These are phyloP conservation scores for Dunaliella primolecta DNA, from an alignment of 139 green algal species.

Conservation along the genomic window DNA sequence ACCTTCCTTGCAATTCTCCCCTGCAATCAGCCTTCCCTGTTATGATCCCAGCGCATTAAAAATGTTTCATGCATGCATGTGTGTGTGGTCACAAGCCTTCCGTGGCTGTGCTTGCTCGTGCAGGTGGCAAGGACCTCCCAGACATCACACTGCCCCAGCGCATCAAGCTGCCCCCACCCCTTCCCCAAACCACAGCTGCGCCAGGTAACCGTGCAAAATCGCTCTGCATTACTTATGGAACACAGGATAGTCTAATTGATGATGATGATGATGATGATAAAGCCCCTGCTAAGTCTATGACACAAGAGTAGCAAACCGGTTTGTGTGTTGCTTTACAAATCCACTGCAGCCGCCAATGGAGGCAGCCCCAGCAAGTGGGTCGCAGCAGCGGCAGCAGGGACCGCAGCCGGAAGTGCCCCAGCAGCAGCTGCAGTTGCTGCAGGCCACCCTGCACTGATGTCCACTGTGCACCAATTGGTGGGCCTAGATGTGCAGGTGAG, in stretches of 20 bases:
- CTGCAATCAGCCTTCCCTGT: too few species aligned
- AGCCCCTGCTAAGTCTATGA: too few species aligned
- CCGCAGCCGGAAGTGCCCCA: background rate
- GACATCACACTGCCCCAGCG: conserved; percentile 20
- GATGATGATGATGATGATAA: too few species aligned
- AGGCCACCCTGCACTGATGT: background rate
- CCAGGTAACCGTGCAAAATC: too few species aligned
- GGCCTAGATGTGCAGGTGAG: conserved; percentile 61
- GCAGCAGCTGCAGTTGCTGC: background rate
- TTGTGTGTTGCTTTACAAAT: background rate
- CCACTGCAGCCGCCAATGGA: background rate
- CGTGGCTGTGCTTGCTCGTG: conserved; percentile 30
- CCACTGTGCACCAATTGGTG: conserved; percentile 61
- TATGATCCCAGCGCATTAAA: too few species aligned
- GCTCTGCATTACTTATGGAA: too few species aligned
- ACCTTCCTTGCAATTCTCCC: too few species aligned
- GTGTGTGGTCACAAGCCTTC: too few species aligned
- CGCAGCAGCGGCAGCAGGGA: background rate
- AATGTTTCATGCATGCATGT: too few species aligned
- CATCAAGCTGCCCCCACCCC: background rate
- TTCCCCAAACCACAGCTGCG: background rate
- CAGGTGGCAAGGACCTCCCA: conserved; percentile 14
- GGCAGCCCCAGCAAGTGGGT: background rate
- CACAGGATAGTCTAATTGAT: too few species aligned
- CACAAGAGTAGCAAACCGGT: too few species aligned